Conservation (phyloP, 2,329 filamentous ascomycete genomes). For the Apiospora phragmitis region DNA sequence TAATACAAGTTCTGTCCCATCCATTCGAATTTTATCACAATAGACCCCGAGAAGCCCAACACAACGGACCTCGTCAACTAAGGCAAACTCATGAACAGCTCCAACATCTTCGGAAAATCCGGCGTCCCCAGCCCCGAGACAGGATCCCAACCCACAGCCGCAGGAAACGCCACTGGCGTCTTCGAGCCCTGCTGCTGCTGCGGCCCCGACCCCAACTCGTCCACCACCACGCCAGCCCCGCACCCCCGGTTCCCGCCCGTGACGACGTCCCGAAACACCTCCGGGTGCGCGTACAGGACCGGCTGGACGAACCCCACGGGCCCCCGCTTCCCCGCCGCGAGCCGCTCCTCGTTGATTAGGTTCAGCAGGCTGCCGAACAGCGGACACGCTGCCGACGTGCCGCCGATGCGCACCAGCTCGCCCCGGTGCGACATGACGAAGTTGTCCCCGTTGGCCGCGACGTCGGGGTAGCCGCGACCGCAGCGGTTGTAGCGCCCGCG, state of each 20-base stretch:
- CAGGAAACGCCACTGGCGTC: constrained; percentile 39
- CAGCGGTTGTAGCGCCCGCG: constrained; percentile 39
- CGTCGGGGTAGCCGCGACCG: constrained; percentile 50
- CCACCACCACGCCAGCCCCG: constrained; percentile 20
- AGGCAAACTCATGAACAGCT: constrained; percentile 33
- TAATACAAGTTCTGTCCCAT: too few relatives aligned
- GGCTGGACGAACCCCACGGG: constrained; percentile 54
- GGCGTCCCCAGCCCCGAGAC: constrained; percentile 39
- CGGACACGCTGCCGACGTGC: constrained; percentile 51
- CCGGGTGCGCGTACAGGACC: constrained; percentile 46
- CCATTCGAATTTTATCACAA: too few relatives aligned
- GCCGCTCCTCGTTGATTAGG: constrained; percentile 50
- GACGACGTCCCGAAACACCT: constrained; percentile 40
- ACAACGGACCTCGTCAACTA: constrained; percentile 10
- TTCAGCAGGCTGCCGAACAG: constrained; percentile 49
- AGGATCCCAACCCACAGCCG: constrained; percentile 42
- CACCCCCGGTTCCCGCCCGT: constrained; percentile 39
- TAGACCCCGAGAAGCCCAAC: neutral
- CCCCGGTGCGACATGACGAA: constrained; percentile 36
- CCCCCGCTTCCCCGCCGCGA: constrained; percentile 41
- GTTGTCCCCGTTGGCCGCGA: constrained; percentile 43
- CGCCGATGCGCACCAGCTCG: constrained; percentile 40
- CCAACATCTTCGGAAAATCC: constrained; percentile 33
- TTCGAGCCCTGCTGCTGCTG: neutral
- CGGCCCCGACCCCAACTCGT: neutral